Base-by-base conservation (phyloP, 1,284 basidiomycete species). In the Marasmius fiardii region DNA sequence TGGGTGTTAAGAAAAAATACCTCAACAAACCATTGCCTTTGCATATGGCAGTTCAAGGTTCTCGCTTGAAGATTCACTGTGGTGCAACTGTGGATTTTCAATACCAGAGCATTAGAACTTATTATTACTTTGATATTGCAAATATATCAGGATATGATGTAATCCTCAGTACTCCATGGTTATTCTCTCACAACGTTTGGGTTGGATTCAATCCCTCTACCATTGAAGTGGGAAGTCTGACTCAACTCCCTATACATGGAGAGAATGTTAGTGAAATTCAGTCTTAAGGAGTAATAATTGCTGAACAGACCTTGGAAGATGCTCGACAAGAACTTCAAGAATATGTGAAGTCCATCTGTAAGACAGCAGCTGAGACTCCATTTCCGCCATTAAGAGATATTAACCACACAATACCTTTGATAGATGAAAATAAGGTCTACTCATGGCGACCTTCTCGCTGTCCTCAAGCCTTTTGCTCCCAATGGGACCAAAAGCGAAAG, bases 391-490 rank as follows among this genome's bases (percentile, higher is more conserved):
- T 74, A 0, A 44, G 63, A 0, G 65, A 52, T 0, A 73, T 75
- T 0, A 74, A 75, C 43, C 72, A 75, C 28, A 23, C 39, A 0
- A 72, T 74, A 0, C 70, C 68, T 0, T 23, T 75, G 1, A 70
- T 74, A 10, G 66, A 75, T 33, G 59, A 62, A 8, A 50, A 44
- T 0, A 64, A 64, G 11, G 51, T 65, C 0, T 72, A 72, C 43
- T 63, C 63, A 0, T 72, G 68, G 70, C 41, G 62, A 0, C 62
- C 65, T 7, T 54, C 53, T 18, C 1, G 50, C 14, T 74, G 71
- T 50, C 68, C 70, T 2, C 66, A 73, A 23, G 64, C 63, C 0
- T 52, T 73, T 0, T 0, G 59, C 0, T 43, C 58, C 0, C 64
- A 68, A 20, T 74, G 70, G 71, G 35, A 54, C 31, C 44, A 48